Percentiles rank a stretch among this genome's conserved stretches.
Evolutionary conservation across 495 filamentous ascomycete species (phyloP).

Genomic region (Jackrogersella minutella): DNA sequence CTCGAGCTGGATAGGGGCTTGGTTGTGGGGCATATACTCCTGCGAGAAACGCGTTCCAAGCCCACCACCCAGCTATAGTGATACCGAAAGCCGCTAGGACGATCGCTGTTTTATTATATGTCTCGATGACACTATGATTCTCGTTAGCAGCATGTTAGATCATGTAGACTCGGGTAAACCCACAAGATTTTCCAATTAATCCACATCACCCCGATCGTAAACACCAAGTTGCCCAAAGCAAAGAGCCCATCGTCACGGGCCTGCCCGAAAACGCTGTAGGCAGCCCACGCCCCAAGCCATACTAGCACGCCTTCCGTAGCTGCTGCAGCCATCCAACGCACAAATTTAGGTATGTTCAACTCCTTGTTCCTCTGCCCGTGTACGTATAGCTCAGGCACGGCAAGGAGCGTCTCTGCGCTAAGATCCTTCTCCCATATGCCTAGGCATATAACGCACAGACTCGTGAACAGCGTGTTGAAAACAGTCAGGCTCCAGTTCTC

Average conservation of each 20-base stretch:
- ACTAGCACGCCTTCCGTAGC: constrained; percentile 76
- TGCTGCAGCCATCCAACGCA: constrained; percentile 82
- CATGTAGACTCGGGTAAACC: constrained; percentile 28
- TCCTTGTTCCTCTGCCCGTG: constrained; percentile 77
- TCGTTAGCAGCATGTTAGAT: background rate
- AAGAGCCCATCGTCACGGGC: constrained; percentile 66
- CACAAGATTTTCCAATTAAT: constrained; percentile 80
- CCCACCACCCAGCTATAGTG: constrained; percentile 59
- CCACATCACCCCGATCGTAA: constrained; percentile 72
- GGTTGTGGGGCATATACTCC: constrained; percentile 66
- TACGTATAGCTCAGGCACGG: constrained; percentile 87
- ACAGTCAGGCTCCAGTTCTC: constrained; percentile 85
- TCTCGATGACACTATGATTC: constrained; percentile 66
- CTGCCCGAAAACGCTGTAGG: constrained; percentile 62
- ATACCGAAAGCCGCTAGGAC: constrained; percentile 68
- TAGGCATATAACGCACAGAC: constrained; percentile 83
- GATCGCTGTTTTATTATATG: constrained; percentile 80
- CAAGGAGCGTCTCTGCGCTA: constrained; percentile 78
- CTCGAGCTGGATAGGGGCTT: constrained; percentile 73
- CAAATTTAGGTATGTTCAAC: constrained; percentile 78
- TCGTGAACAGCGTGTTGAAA: constrained; percentile 94
- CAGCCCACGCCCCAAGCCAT: constrained; percentile 74
- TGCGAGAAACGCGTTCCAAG: constrained; percentile 80
- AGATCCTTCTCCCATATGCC: constrained; percentile 91
- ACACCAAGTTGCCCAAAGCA: constrained; percentile 78